Evolutionary conservation across 352 stramenopile genomes (phyloP).

Genomic region (Phytophthora nicotianae): DNA sequence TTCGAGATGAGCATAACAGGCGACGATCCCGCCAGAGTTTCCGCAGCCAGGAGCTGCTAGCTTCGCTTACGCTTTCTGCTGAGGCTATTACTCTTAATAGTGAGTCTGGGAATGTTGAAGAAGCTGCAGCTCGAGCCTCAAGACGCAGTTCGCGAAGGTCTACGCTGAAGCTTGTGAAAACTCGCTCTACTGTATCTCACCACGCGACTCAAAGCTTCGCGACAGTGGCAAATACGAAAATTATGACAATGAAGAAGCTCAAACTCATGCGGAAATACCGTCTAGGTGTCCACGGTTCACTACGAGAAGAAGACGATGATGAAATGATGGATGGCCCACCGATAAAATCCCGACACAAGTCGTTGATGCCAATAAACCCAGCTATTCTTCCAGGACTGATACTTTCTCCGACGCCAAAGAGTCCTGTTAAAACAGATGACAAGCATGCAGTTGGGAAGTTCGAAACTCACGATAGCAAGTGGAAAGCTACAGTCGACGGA

Average conservation of each 20-base stretch:
- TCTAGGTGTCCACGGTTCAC: constrained; percentile 8
- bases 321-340: not conserved
- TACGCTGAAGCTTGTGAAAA: not conserved
- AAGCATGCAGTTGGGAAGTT: constrained; percentile 53
- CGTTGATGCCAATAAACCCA: constrained; percentile 14
- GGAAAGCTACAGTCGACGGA: constrained; percentile 63
- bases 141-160: constrained; percentile 2
- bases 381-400: constrained; percentile 6
- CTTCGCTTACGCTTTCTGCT: constrained; percentile 35
- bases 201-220: constrained; percentile 10
- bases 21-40: constrained; percentile 29
- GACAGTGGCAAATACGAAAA: constrained; percentile 32
- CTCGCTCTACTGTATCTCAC: not conserved
- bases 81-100: constrained; percentile 37
- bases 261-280: constrained; percentile 27
- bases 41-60: constrained; percentile 38
- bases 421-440: not conserved
- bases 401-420: constrained; percentile 1
- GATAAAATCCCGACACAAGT: constrained; percentile 14
- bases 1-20: constrained; percentile 15
- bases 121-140: constrained; percentile 20
- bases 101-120: constrained; percentile 23
- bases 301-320: constrained; percentile 13
- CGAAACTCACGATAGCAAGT: constrained; percentile 61
- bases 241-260: constrained; percentile 39